Percentiles rank a stretch among this genome's conserved stretches.
phyloP scores from a whole-genome alignment of 306 rosid genomes.

The Casuarina cunninghamiana region DNA sequence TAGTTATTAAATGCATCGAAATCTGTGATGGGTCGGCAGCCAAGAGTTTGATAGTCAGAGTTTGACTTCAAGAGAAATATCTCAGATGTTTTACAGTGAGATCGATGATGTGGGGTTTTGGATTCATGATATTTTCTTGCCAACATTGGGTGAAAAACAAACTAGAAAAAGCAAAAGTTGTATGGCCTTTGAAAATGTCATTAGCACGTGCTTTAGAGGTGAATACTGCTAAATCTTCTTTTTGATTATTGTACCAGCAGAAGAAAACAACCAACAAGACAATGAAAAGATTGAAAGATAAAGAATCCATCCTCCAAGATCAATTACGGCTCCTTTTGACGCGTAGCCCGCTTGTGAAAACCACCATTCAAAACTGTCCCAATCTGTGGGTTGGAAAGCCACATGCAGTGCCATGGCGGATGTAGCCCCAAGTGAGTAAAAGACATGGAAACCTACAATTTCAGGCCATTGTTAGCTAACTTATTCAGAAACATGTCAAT shows the following conservation, averaged over 20 bases:
- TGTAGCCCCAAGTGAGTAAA: neutral
- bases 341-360: neutral
- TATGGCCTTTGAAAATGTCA: neutral
- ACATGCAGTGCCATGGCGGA: neutral
- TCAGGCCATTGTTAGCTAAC: neutral
- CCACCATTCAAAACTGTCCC: neutral
- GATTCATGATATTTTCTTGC: too few relatives aligned
- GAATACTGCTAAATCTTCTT: neutral
- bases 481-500: neutral
- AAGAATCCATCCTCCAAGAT: neutral
- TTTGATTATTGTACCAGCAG: neutral
- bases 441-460: too few relatives aligned
- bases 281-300: neutral
- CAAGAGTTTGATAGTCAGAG: too few relatives aligned
- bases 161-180: too few relatives aligned
- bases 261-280: neutral
- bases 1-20: too few relatives aligned
- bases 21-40: too few relatives aligned
- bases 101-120: too few relatives aligned
- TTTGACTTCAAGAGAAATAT: too few relatives aligned
- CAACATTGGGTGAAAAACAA: too few relatives aligned
- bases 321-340: neutral
- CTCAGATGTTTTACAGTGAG: too few relatives aligned
- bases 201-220: neutral
- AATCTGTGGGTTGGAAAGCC: neutral